Percentiles rank a stretch among this genome's conserved stretches.
Evolutionary conservation across 306 rosid genomes (phyloP).

Genomic region (Cucumis cinereus): DNA sequence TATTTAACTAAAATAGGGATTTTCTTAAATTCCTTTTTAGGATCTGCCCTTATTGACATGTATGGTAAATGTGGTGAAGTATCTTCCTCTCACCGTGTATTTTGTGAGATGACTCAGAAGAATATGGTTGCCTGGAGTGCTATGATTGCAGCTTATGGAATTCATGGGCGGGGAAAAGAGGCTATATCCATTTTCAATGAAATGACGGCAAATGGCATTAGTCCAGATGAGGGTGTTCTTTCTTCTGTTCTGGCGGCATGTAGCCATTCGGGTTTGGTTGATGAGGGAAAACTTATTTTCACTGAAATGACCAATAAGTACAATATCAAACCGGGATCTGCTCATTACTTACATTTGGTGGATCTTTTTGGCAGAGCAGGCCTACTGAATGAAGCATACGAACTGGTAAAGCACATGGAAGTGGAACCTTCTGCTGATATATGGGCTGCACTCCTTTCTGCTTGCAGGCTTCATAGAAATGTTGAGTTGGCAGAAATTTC

Average conservation of each 20-base stretch:
- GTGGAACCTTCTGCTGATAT: slow-evolving; percentile 29
- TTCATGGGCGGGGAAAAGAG: slow-evolving; percentile 50
- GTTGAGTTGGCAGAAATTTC: slow-evolving; percentile 41
- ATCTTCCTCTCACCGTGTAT: slow-evolving; percentile 24
- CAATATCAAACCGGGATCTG: slow-evolving; percentile 28
- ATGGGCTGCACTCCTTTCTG: slow-evolving; percentile 48
- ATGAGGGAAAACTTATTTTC: slow-evolving; percentile 37
- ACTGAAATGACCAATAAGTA: slow-evolving; percentile 23
- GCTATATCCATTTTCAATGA: slow-evolving; percentile 34
- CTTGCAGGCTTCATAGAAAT: slow-evolving; percentile 41
- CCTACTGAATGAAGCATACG: slow-evolving; percentile 40
- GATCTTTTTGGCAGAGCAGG: slow-evolving; percentile 57
- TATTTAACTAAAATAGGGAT: slow-evolving; percentile 33
- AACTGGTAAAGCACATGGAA: slow-evolving; percentile 29
- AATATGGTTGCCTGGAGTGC: slow-evolving; percentile 49
- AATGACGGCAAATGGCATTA: slow-evolving; percentile 24
- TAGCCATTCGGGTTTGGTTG: slow-evolving; percentile 54
- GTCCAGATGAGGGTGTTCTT: slow-evolving; percentile 47
- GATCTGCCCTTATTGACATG: slow-evolving; percentile 47
- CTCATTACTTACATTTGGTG: slow-evolving; percentile 47
- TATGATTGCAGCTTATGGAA: slow-evolving; percentile 43
- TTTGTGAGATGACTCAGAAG: slow-evolving; percentile 34
- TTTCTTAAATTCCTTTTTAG: slow-evolving; percentile 29
- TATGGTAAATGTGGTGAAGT: slow-evolving; percentile 52
- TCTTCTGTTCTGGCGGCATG: slow-evolving; percentile 51